Base-by-base conservation (phyloP, 2,329 filamentous ascomycete species). In the Sporothrix brasiliensis region DNA sequence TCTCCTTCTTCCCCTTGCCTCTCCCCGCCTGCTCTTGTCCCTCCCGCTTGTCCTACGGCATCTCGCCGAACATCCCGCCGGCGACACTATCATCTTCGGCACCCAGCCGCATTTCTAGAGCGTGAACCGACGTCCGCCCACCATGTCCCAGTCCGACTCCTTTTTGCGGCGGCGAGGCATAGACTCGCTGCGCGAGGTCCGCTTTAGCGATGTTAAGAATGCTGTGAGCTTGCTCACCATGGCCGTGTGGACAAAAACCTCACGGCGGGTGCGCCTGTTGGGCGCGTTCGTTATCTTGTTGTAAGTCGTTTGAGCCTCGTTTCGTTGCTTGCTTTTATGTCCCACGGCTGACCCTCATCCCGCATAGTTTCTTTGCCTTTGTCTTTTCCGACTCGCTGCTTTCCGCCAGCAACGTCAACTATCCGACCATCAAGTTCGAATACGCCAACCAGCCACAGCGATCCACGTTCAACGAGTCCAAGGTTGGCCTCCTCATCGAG, bases 401-500 rank as follows among this genome's bases (percentile, higher is more conserved):
- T 60, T 53, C 30, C 47, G 67, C 66, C 27, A 50, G 71, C 61
- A 68, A 66, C 10, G 72, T 77, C 72, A 70, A 61, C 65, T 74
- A 78, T 24, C 78, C 79, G 6, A 73, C 73, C 39, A 73, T 79
- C 67, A 74, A 73, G 11, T 72, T 83, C 65, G 77, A 80, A 68
- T 81, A 81, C 73, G 71, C 72, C 53, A 71, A 77, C 21, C 72
- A 77, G 24, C 69, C 75, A 34, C 74, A 75, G 7, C 74, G 73
- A 47, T 77, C 79, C 39, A 78, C 77, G 13, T 83, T 79, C 78
- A 85, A 87, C 75, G 78, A 80, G 66, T 82, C 80, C 73, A 87
- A 87, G 76, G 80, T 88, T 50, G 86, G 85, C 44, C 81, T 88
- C 13, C 80, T 88, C 24, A 82, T 88, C 72, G 86, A 87, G 76